Base-by-base conservation (phyloP, 192 early-diverging fungal genomes). In the Linnemannia exigua region DNA sequence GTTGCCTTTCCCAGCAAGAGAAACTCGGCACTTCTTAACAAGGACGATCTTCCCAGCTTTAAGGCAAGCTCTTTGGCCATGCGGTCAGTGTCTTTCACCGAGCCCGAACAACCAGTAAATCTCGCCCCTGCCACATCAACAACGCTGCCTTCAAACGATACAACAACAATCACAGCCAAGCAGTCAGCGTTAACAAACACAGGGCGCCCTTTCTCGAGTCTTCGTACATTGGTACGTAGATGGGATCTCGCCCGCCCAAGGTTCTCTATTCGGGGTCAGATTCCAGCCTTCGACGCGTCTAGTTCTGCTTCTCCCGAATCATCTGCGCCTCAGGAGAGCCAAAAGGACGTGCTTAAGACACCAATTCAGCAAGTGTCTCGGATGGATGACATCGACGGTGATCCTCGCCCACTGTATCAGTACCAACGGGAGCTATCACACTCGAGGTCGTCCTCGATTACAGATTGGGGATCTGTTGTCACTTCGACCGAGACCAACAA, bases 1-100 rank as follows among this genome's bases (percentile, higher is more conserved):
- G 36, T 69, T 7, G 31, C 74, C 5, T 50, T 51, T 12, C 41
- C 72, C 1, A 70, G 73, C 15, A 74, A 73, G 16, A 54, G 83
- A 5, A 85, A 68, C 28, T 85, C 83, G 7, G 51, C 38, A 44
- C 35, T 58, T 19, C 7, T n/a, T 9, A 50, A 25, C 52, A 85
- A 52, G 74, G 83, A 85, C n/a, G 77, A 75, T 12, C 66, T 84
- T 36, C 73, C 77, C 4, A 85, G 52, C 31, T 72, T 85, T 77
- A 79, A 72, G 15, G 35, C 73, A 1, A 76, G 69, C 6, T 79
- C 83, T 17, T 67, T 85, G 66, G 83, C 83, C 17, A 66, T 79
- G 74, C 77, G 77, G 22, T 51, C 77, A 12, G 83, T 85, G 4
- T 79, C 77, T 5, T 85, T 85, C 47, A 79, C 37, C 4, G 83